phyloP scores from a whole-genome alignment of 2,329 filamentous ascomycete genomes.

The Colletotrichum gloeosporioides region DNA sequence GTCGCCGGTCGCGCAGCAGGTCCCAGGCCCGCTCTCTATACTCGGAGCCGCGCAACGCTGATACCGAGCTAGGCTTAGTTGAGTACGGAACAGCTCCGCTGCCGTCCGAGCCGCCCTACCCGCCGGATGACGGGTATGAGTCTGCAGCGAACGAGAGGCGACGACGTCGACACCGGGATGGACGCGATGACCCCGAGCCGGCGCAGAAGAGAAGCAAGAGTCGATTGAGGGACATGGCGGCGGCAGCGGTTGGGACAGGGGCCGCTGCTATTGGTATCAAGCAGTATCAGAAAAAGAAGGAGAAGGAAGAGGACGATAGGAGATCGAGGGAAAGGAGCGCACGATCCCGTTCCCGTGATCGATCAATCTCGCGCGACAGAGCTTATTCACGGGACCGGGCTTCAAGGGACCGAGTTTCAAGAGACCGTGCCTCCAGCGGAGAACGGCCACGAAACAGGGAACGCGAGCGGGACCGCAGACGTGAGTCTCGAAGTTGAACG shows the following conservation, averaged over 20 bases:
- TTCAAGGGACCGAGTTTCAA: slow-evolving; percentile 2
- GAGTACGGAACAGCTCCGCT: slow-evolving; percentile 68
- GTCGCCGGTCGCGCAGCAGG: slow-evolving; percentile 49
- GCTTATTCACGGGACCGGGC: background rate
- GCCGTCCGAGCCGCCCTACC: slow-evolving; percentile 40
- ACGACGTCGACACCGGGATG: slow-evolving; percentile 41
- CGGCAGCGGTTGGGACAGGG: slow-evolving; percentile 59
- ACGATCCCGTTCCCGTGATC: slow-evolving; percentile 10
- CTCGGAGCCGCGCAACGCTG: slow-evolving; percentile 58
- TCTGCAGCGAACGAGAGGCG: slow-evolving; percentile 52
- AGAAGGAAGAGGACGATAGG: slow-evolving; percentile 41
- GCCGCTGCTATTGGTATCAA: slow-evolving; percentile 69
- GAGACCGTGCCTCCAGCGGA: slow-evolving; percentile 24
- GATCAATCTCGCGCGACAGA: slow-evolving; percentile 8
- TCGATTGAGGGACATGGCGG: slow-evolving; percentile 59
- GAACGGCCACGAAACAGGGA: slow-evolving; percentile 27
- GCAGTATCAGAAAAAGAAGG: slow-evolving; percentile 58
- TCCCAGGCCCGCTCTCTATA: slow-evolving; percentile 56
- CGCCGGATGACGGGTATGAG: slow-evolving; percentile 46
- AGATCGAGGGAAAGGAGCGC: slow-evolving; percentile 19
- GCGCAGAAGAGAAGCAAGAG: slow-evolving; percentile 58
- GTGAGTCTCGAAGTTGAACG: slow-evolving; percentile 28
- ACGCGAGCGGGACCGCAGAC: slow-evolving; percentile 35
- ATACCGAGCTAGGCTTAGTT: slow-evolving; percentile 72
- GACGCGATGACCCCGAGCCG: slow-evolving; percentile 37